Percentiles rank a stretch among this genome's conserved stretches.
These are phyloP conservation scores for Penicillium verhagenii DNA, from an alignment of 495 filamentous ascomycete species.

Conservation along the genomic window DNA sequence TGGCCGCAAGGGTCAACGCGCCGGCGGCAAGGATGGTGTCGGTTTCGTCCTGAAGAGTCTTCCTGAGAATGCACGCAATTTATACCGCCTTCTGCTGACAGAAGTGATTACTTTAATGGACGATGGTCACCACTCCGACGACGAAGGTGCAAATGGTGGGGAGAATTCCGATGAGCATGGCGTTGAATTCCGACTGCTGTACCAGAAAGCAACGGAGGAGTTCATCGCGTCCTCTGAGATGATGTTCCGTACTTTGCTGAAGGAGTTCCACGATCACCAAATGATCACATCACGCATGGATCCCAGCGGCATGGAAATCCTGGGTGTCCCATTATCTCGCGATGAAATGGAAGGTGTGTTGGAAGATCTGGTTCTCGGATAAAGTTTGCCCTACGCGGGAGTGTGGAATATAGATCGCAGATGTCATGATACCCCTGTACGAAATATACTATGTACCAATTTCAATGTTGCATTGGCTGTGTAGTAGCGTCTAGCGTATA, in stretches of 20 bases:
- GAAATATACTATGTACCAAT: slow-evolving; percentile 17
- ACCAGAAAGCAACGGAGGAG: slow-evolving; percentile 93
- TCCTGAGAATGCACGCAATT: slow-evolving; percentile 83
- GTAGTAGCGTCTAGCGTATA: not conserved
- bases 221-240: slow-evolving; percentile 97
- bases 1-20: slow-evolving; percentile 74
- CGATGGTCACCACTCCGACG: slow-evolving; percentile 46
- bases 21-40: slow-evolving; percentile 89
- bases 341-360: slow-evolving; percentile 88
- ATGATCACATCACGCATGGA: slow-evolving; percentile 91
- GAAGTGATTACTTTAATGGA: slow-evolving; percentile 75
- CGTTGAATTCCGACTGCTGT: slow-evolving; percentile 85
- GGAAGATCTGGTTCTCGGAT: slow-evolving; percentile 69
- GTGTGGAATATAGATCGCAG: slow-evolving; percentile 18
- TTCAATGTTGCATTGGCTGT: slow-evolving; percentile 2
- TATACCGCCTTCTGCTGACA: slow-evolving; percentile 80
- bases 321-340: slow-evolving; percentile 80
- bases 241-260: slow-evolving; percentile 87
- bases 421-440: slow-evolving; percentile 39
- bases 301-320: slow-evolving; percentile 74
- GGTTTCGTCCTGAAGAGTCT: slow-evolving; percentile 85
- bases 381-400: not conserved
- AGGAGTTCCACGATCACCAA: slow-evolving; percentile 98
- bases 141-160: slow-evolving; percentile 34
- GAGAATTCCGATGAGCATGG: slow-evolving; percentile 46